These are phyloP conservation scores for Diaporthe amygdali DNA, from an alignment of 2,329 filamentous ascomycete genomes.

Conservation along the genomic window DNA sequence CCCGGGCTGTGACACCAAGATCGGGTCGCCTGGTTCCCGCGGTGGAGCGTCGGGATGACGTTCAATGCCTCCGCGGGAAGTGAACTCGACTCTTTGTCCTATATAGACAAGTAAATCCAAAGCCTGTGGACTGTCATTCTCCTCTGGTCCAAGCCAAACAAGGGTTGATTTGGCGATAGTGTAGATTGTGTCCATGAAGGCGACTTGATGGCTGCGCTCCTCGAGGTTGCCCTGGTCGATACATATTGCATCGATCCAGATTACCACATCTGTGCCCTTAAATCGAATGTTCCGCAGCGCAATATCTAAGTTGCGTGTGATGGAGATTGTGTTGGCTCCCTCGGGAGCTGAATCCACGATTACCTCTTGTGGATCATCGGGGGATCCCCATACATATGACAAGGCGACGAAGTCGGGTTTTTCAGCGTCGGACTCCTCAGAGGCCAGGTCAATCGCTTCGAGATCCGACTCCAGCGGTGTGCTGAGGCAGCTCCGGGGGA, in stretches of 20 bases:
- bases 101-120: neutral
- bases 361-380: neutral
- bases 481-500: neutral
- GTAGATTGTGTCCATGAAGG: neutral
- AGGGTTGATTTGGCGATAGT: neutral
- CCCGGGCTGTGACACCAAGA: neutral
- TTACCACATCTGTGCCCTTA: accelerated
- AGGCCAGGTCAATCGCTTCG: neutral
- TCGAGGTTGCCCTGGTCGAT: neutral
- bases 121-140: neutral
- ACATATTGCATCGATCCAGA: neutral
- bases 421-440: neutral
- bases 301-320: neutral
- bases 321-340: neutral
- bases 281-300: neutral
- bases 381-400: neutral
- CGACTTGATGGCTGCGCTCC: neutral
- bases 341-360: neutral
- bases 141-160: neutral
- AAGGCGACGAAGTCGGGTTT: neutral
- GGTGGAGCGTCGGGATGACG: neutral
- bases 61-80: neutral
- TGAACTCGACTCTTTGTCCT: neutral
- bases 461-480: neutral
- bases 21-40: neutral